A percentile compares a stretch with the other conserved stretches of the same genome.
Conservation (phyloP, 176 grass and related monocot species). For the Bothriochloa decipiens region DNA sequence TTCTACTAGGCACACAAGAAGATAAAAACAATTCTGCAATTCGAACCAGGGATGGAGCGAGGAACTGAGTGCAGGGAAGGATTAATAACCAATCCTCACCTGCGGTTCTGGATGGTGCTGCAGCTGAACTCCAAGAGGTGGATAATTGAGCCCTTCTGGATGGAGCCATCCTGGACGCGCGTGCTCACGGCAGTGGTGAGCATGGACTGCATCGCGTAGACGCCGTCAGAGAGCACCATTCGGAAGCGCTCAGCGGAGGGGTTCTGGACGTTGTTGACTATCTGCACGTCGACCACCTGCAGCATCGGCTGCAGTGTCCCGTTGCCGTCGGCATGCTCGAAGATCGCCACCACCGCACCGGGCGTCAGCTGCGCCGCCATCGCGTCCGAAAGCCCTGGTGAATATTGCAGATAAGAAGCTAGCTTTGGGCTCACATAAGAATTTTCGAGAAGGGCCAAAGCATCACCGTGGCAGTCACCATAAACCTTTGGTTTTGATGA, state of each 20-base stretch:
- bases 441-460: constrained; percentile 51
- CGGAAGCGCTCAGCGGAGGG: constrained; percentile 55
- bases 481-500: constrained; percentile 54
- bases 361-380: constrained; percentile 49
- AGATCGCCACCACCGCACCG: constrained; percentile 59
- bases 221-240: constrained; percentile 80
- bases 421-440: constrained; percentile 38
- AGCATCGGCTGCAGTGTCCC: constrained; percentile 64
- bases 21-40: no score
- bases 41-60: background rate
- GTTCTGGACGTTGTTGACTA: constrained; percentile 47
- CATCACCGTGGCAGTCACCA: constrained; percentile 32
- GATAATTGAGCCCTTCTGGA: constrained; percentile 59
- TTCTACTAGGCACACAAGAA: background rate
- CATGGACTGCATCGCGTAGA: constrained; percentile 85
- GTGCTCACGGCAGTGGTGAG: constrained; percentile 73
- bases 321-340: constrained; percentile 41
- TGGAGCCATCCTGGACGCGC: constrained; percentile 36
- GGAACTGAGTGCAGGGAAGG: background rate
- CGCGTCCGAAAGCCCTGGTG: background rate
- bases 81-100: constrained; percentile 40
- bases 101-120: constrained; percentile 76
- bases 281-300: constrained; percentile 71
- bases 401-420: background rate
- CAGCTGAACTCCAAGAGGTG: constrained; percentile 77